Percentiles rank a stretch among this genome's conserved stretches.
These are phyloP conservation scores for Senecio squalidus DNA, from an alignment of 140 eudicot species.

Conservation along the genomic window DNA sequence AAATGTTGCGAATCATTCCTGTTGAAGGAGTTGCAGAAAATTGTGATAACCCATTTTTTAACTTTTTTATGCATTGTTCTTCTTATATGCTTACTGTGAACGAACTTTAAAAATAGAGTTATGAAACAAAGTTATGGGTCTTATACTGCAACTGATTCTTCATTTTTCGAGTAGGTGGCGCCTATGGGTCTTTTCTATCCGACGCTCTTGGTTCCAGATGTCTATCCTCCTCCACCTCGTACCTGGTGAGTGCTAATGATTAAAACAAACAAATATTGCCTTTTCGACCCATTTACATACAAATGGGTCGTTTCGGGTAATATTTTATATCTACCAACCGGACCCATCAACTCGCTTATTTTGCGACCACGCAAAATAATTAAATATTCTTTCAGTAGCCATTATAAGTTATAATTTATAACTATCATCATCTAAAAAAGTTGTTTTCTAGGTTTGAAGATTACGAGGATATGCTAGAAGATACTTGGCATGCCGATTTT, in stretches of 20 bases:
- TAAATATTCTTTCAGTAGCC: no score
- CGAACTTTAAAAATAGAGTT: neutral
- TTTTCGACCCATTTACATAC: no score
- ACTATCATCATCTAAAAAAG: neutral
- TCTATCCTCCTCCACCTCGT: conserved; percentile 97
- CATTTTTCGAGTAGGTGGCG: conserved; percentile 55
- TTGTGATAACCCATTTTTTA: neutral
- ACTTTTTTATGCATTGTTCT: neutral
- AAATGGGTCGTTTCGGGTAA: no score
- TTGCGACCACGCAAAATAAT: no score
- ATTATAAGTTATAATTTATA: no score
- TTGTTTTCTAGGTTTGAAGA: conserved; percentile 66
- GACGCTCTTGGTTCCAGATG: conserved; percentile 93
- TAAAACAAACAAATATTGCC: no score
- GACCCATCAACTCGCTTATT: no score
- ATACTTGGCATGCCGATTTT: conserved; percentile 70
- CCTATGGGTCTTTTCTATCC: conserved; percentile 98
- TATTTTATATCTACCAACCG: no score
- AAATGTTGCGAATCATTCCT: neutral
- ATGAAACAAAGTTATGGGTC: neutral
- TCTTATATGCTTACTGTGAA: neutral
- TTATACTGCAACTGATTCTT: conserved; percentile 9
- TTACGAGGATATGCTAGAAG: conserved; percentile 94
- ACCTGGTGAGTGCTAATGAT: conserved; percentile 49
- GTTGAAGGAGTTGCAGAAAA: neutral